A percentile compares a stretch with the other conserved stretches of the same genome.
Conservation (phyloP, 108 stramenopile genomes). For the Mayamaea pseudoterrestris region DNA sequence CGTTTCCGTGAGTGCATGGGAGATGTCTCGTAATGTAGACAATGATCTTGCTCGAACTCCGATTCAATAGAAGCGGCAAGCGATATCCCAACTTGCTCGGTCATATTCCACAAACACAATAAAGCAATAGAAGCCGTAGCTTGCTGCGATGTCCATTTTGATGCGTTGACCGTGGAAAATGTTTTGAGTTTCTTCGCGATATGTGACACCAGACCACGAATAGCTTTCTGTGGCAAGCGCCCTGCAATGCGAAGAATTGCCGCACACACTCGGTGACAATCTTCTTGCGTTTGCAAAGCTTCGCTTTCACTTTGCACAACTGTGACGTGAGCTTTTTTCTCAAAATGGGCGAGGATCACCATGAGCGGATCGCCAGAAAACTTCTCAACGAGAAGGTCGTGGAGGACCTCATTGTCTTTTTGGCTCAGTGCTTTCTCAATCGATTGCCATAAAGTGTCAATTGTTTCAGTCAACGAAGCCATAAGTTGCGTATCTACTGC, state of each 20-base stretch:
- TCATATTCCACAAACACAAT: constrained; percentile 58
- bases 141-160: constrained; percentile 1
- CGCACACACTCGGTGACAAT: constrained; percentile 35
- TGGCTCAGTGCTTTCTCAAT: constrained; percentile 24
- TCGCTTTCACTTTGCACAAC: constrained; percentile 5
- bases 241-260: constrained; percentile 52
- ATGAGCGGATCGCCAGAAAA: background rate
- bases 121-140: constrained; percentile 41
- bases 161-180: constrained; percentile 7
- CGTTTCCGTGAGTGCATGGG: too few species aligned
- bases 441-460: constrained; percentile 52
- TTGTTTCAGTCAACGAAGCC: constrained; percentile 52
- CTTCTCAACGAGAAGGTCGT: background rate
- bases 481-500: constrained; percentile 38
- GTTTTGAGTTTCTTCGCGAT: constrained; percentile 17
- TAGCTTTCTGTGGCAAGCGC: constrained; percentile 18
- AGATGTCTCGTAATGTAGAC: too few species aligned
- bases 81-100: constrained; percentile 31
- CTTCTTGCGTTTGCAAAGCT: constrained; percentile 12
- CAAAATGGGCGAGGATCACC: background rate
- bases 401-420: constrained; percentile 6
- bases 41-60: too few species aligned
- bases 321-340: too few species aligned
- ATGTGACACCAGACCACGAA: constrained; percentile 27
- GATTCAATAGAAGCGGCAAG: constrained; percentile 46